A percentile compares a stretch with the other conserved stretches of the same genome.
Evolutionary conservation across 2,329 filamentous ascomycete species (phyloP).

Genomic region (Aspergillus phoenicis): DNA sequence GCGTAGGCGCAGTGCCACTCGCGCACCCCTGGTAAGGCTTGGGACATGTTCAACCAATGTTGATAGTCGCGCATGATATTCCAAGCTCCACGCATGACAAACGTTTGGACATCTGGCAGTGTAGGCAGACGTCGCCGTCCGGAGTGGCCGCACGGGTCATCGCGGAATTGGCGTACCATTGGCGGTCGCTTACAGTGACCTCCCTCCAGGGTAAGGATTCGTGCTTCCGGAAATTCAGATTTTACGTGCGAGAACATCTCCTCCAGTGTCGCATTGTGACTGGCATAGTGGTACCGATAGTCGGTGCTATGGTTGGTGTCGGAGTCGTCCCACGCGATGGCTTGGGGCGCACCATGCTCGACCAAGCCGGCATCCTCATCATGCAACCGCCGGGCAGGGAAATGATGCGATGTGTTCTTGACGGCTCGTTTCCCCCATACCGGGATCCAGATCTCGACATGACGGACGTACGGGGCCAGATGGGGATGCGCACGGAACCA

Average conservation of each 20-base stretch:
- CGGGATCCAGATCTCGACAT: slow-evolving; percentile 77
- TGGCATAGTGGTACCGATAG: slow-evolving; percentile 36
- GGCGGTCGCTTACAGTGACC: slow-evolving; percentile 75
- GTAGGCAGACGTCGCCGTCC: slow-evolving; percentile 46
- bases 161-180: slow-evolving; percentile 62
- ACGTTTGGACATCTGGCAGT: slow-evolving; percentile 62
- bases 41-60: slow-evolving; percentile 65
- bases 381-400: slow-evolving; percentile 27
- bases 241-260: slow-evolving; percentile 69
- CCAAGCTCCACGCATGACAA: slow-evolving; percentile 76
- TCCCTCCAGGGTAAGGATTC: slow-evolving; percentile 73
- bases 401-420: slow-evolving; percentile 49
- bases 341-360: slow-evolving; percentile 27
- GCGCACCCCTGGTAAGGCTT: slow-evolving; percentile 65
- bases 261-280: slow-evolving; percentile 69
- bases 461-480: slow-evolving; percentile 66
- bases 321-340: slow-evolving; percentile 31
- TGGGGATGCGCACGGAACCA: slow-evolving; percentile 65
- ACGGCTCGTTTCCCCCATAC: slow-evolving; percentile 62
- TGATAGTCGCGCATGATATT: slow-evolving; percentile 67
- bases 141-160: slow-evolving; percentile 32
- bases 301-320: slow-evolving; percentile 29
- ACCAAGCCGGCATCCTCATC: slow-evolving; percentile 27
- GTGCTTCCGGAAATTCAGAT: slow-evolving; percentile 61
- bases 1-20: slow-evolving; percentile 60